Evolutionary conservation across 768 basidiomycete genomes (phyloP), one percentile per base, ranked within the genome.

Genomic region (Lentinus tigrinus): DNA sequence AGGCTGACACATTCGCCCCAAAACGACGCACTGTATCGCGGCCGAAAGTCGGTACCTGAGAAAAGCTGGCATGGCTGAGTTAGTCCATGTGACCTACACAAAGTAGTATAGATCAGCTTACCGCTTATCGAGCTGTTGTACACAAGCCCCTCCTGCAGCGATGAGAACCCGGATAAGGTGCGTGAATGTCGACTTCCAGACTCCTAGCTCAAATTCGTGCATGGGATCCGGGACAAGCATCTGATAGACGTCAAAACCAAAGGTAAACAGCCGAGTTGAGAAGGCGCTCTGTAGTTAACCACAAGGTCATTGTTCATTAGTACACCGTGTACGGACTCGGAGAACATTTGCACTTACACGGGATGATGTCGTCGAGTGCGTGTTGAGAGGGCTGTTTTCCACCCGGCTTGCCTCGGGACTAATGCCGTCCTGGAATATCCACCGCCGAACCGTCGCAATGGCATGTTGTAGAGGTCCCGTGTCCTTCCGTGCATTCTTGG

Each of bases 201-300:
- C 67, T 1, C 75, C 72, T 0, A 75, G 53, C 27, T 75, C 72
- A 26, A 72, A 68, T 42, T 75, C 69, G 36, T 74, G 74, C 52
- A 75, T 55, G 8, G 73, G 55, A n/a, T 76, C 73, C 0, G 65
- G 63, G 0, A 69, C 61, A 2, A 75, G 56, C 52, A 75, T 60
- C 0, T 39, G 13, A 49, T 68, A 62, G 10, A 70, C 66, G 28
- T 75, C 46, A 11, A 74, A 63, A 0, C 67, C 66, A 24, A 65
- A 61, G 44, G 3, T 23, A 7, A 16, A 2, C 0, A 72, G 62
- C 11, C 42, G 52, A 16, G 61, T 51, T 0, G 69, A 74, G 34
- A 77, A 77, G 3, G 73, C 67, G 57, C 72, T 75, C 74, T 76
- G 47, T 7, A 14, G n/a, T n/a, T n/a, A n/a, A n/a, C n/a, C n/a